Evolutionary conservation across 75 land plant genomes (phyloP).

Genomic region (Pinus taeda): DNA sequence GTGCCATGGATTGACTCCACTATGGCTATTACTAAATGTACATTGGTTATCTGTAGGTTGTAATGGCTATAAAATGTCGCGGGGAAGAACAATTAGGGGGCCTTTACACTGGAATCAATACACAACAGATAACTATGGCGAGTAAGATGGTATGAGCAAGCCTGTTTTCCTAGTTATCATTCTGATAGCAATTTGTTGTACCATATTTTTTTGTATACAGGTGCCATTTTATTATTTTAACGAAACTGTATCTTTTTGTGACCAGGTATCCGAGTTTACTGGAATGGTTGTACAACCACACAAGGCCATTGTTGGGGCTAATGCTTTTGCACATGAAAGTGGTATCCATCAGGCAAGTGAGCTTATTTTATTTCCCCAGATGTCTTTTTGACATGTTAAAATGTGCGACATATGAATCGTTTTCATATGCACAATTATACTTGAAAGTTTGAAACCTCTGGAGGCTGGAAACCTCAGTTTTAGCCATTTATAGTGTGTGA

Average conservation of each 20-base stretch:
- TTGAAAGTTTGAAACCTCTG: too few species aligned
- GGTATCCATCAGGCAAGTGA: slow-evolving; percentile 87
- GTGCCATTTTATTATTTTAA: background rate
- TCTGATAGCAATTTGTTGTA: background rate
- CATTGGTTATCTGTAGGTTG: slow-evolving; percentile 49
- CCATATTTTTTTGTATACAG: background rate
- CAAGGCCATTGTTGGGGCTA: slow-evolving; percentile 98
- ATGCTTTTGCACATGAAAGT: slow-evolving; percentile 99
- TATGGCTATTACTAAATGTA: background rate
- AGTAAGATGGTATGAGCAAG: slow-evolving; percentile 75
- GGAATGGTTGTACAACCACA: slow-evolving; percentile 95
- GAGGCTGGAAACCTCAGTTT: background rate
- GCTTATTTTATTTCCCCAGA: background rate
- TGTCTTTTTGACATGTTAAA: background rate
- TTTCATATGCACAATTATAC: background rate
- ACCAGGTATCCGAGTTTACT: slow-evolving; percentile 71
- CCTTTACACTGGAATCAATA: slow-evolving; percentile 73
- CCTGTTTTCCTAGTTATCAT: background rate
- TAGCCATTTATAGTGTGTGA: background rate
- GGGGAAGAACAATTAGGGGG: slow-evolving; percentile 65
- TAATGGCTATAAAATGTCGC: slow-evolving; percentile 80
- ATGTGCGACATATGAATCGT: background rate
- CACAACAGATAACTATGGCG: slow-evolving; percentile 72
- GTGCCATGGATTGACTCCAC: background rate
- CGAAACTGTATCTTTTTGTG: background rate